Percentiles rank a stretch among this genome's conserved stretches.
Evolutionary conservation across 208 protist genomes (phyloP).

Genomic region (Trypanosoma avium): DNA sequence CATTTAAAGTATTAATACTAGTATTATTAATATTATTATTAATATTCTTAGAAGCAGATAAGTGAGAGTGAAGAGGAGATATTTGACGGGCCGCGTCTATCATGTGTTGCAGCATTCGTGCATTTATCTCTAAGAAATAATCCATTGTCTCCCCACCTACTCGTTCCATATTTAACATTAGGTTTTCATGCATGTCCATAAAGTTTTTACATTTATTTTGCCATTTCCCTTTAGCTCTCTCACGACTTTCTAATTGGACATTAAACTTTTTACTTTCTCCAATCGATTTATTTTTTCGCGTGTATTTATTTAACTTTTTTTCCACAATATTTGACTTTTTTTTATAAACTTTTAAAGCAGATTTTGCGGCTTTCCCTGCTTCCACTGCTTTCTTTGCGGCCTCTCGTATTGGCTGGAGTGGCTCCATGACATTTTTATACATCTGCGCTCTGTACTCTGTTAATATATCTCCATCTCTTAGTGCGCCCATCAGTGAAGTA

Average conservation of each 20-base stretch:
- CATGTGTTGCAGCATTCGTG: slow-evolving; percentile 17
- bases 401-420: slow-evolving; percentile 34
- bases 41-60: too few species aligned
- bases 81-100: slow-evolving; percentile 6
- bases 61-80: background rate
- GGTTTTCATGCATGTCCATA: slow-evolving; percentile 35
- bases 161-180: slow-evolving; percentile 45
- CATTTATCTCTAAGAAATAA: slow-evolving; percentile 48
- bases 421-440: slow-evolving; percentile 29
- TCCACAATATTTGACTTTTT: slow-evolving; percentile 27
- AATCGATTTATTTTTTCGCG: slow-evolving; percentile 26
- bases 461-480: slow-evolving; percentile 38
- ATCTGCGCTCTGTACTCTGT: slow-evolving; percentile 35
- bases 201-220: slow-evolving; percentile 35
- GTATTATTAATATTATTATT: too few species aligned
- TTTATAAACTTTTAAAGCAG: slow-evolving; percentile 25
- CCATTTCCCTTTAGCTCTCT: slow-evolving; percentile 23
- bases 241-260: slow-evolving; percentile 31
- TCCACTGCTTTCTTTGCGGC: slow-evolving; percentile 26
- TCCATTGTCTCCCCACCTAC: slow-evolving; percentile 42
- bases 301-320: slow-evolving; percentile 57
- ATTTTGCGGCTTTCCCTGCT: slow-evolving; percentile 31
- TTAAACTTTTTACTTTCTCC: slow-evolving; percentile 51
- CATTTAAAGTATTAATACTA: too few species aligned
- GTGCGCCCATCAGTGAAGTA: slow-evolving; percentile 29